Conservation (phyloP, 2,329 filamentous ascomycete species). For the Thielaviopsis euricoi region DNA sequence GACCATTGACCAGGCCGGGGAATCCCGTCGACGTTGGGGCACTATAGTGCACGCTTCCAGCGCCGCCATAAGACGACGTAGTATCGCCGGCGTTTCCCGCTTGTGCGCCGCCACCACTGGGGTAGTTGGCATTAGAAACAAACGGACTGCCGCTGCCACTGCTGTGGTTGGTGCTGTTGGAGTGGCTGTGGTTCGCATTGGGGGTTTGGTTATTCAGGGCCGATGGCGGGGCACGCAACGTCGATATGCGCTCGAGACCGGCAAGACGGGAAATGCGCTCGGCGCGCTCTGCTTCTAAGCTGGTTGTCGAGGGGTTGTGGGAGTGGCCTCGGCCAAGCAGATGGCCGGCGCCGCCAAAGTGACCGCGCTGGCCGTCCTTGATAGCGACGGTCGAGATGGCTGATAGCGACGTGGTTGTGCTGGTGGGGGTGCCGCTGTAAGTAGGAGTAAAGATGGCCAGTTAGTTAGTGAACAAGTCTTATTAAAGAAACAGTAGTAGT, state of each 20-base stretch:
- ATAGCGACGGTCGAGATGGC: conserved; percentile 86
- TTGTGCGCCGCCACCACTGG: not conserved
- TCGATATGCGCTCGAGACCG: conserved; percentile 74
- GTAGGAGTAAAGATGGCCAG: not conserved
- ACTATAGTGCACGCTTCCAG: conserved; percentile 31
- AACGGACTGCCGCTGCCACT: conserved; percentile 8
- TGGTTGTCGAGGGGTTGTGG: conserved; percentile 45
- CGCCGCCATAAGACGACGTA: conserved; percentile 15
- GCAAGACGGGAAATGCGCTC: conserved; percentile 90
- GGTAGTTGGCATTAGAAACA: not conserved
- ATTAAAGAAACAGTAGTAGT: not conserved
- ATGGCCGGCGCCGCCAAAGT: conserved; percentile 34
- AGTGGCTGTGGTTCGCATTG: conserved; percentile 12
- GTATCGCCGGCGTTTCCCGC: not conserved
- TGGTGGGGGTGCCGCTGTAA: conserved; percentile 75
- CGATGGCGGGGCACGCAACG: conserved; percentile 39
- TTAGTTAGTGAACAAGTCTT: not conserved
- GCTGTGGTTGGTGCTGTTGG: conserved; percentile 17
- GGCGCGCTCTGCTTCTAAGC: conserved; percentile 78
- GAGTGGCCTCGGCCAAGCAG: conserved; percentile 39
- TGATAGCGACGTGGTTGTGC: conserved; percentile 79
- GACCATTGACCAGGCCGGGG: conserved; percentile 14
- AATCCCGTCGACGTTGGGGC: conserved; percentile 33
- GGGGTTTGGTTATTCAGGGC: not conserved
- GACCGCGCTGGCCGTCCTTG: conserved; percentile 86